Conservation (phyloP, 2,329 filamentous ascomycete species). For the Colletotrichum plurivorum region DNA sequence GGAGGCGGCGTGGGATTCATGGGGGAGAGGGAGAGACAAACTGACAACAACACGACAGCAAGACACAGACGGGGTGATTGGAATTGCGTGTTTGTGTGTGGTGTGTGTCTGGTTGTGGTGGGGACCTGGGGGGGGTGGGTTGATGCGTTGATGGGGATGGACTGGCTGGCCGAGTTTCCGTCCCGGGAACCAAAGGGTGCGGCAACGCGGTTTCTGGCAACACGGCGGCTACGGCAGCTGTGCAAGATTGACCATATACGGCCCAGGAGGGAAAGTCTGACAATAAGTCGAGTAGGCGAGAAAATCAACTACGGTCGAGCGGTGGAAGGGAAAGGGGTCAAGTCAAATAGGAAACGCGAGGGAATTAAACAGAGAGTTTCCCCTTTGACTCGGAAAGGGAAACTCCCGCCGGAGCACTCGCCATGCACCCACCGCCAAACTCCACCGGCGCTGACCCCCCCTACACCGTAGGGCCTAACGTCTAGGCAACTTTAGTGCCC, state of each 20-base stretch:
- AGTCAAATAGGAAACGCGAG: slow-evolving; percentile 35
- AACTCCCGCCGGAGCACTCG: slow-evolving; percentile 20
- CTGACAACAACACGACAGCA: not conserved
- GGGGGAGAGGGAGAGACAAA: slow-evolving; percentile 16
- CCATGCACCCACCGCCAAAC: slow-evolving; percentile 20
- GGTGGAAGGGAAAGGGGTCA: slow-evolving; percentile 26
- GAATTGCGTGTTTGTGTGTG: slow-evolving; percentile 1
- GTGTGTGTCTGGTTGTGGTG: slow-evolving; percentile 9
- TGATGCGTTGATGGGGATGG: not conserved
- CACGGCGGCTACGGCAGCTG: not conserved
- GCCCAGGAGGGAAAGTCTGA: slow-evolving; percentile 15
- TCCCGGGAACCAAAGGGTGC: slow-evolving; percentile 11
- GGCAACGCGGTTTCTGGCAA: not conserved
- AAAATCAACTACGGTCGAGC: slow-evolving; percentile 4
- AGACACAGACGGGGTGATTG: too few relatives aligned
- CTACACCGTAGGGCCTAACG: not conserved
- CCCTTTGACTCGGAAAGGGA: slow-evolving; percentile 14
- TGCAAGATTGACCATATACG: not conserved
- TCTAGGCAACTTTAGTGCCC: slow-evolving; percentile 9
- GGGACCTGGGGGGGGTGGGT: not conserved
- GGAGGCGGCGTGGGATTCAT: slow-evolving; percentile 24
- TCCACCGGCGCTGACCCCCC: slow-evolving; percentile 19
- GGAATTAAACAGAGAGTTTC: slow-evolving; percentile 25
- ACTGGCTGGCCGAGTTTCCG: not conserved
- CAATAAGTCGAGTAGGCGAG: not conserved